phyloP scores from a whole-genome alignment of 768 basidiomycete species.

The Pleurotus tuber-regium region DNA sequence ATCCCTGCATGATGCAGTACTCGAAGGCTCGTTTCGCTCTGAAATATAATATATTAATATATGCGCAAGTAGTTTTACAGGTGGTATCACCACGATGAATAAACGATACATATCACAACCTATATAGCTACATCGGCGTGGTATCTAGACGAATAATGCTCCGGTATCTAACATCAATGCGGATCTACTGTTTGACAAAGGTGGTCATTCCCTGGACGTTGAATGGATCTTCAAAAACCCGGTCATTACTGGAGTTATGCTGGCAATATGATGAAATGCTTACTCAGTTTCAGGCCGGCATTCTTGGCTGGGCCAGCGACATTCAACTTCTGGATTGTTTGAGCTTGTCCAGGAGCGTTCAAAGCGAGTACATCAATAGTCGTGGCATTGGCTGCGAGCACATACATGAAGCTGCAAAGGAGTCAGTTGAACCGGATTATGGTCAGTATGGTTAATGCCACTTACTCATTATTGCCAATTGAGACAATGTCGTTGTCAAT shows the following conservation, averaged over 20 bases:
- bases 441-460: background rate
- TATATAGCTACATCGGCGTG: background rate
- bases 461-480: conserved; percentile 32
- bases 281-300: conserved; percentile 32
- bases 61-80: too few species aligned
- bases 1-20: too few species aligned
- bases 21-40: too few species aligned
- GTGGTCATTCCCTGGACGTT: conserved; percentile 37
- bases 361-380: conserved; percentile 38
- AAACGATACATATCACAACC: background rate
- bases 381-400: conserved; percentile 35
- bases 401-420: conserved; percentile 37
- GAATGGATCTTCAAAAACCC: conserved; percentile 20
- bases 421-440: background rate
- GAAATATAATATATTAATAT: too few species aligned
- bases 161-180: background rate
- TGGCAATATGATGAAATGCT: conserved; percentile 13
- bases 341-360: conserved; percentile 32
- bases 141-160: background rate
- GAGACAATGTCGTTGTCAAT: conserved; percentile 40
- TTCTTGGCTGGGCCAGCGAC: conserved; percentile 28
- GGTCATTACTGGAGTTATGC: background rate
- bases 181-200: conserved; percentile 22
- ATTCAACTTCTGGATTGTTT: conserved; percentile 28
- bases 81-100: too few species aligned